A percentile compares a stretch with the other conserved stretches of the same genome.
Evolutionary conservation across 305 asterid genomes (phyloP).

Genomic region (Fraxinus ornus): DNA sequence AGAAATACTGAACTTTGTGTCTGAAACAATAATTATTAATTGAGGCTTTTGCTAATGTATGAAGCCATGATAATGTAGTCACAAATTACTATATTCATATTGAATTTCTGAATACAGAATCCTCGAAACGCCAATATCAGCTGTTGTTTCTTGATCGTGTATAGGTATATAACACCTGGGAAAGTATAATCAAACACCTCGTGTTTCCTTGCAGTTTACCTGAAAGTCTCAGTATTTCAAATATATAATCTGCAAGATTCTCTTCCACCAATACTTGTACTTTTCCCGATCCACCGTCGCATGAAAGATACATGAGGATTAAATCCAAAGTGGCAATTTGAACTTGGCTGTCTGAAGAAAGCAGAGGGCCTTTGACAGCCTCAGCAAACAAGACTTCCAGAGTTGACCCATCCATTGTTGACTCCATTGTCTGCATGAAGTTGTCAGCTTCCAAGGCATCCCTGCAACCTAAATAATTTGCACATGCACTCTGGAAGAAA

Average conservation of each 20-base stretch:
- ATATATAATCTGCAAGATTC: conserved; percentile 80
- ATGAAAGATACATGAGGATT: conserved; percentile 54
- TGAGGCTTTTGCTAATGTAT: neutral
- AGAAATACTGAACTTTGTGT: neutral
- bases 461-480: conserved; percentile 37
- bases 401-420: conserved; percentile 41
- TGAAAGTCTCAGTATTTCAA: conserved; percentile 87
- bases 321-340: conserved; percentile 79
- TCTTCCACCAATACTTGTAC: conserved; percentile 63
- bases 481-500: conserved; percentile 53
- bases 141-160: neutral
- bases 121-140: neutral
- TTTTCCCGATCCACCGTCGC: conserved; percentile 49
- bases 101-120: neutral
- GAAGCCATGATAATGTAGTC: neutral
- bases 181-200: conserved; percentile 17
- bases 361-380: conserved; percentile 90
- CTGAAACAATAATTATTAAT: neutral
- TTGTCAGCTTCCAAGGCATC: conserved; percentile 50
- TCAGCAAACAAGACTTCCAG: conserved; percentile 82
- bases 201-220: conserved; percentile 43
- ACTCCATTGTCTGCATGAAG: conserved; percentile 55
- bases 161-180: neutral
- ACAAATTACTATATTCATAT: neutral
- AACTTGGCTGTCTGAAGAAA: conserved; percentile 87